These are phyloP conservation scores for Escovopsis sp. DNA, from an alignment of 2,329 filamentous ascomycete genomes.

Conservation along the genomic window DNA sequence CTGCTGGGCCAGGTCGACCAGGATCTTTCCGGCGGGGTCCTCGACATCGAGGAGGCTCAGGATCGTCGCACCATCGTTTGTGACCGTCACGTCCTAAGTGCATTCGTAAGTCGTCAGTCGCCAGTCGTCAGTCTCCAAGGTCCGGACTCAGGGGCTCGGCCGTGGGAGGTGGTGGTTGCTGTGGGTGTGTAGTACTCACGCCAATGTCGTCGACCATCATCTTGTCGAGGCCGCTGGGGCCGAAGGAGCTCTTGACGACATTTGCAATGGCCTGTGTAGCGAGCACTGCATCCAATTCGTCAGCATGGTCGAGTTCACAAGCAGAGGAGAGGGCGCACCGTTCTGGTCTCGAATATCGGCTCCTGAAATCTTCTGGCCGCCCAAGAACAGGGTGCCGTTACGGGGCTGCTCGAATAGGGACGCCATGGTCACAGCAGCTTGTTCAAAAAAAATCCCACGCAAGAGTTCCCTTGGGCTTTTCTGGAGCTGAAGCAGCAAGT, in stretches of 20 bases:
- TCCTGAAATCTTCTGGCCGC: constrained; percentile 93
- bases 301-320: constrained; percentile 5
- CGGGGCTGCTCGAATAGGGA: constrained; percentile 92
- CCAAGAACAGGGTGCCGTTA: constrained; percentile 92
- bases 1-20: constrained; percentile 94
- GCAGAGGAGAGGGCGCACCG: constrained; percentile 34
- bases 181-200: constrained; percentile 32
- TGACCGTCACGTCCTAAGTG: constrained; percentile 82
- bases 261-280: constrained; percentile 96
- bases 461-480: constrained; percentile 2
- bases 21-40: constrained; percentile 94
- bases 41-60: constrained; percentile 90
- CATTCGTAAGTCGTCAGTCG: background rate
- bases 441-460: constrained; percentile 2
- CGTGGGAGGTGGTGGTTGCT: too few relatives aligned
- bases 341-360: constrained; percentile 96
- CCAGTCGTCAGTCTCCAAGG: too few relatives aligned
- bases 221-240: constrained; percentile 92
- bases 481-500: background rate
- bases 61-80: constrained; percentile 96
- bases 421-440: constrained; percentile 49
- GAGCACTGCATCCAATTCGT: constrained; percentile 43
- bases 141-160: too few relatives aligned
- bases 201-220: constrained; percentile 99
- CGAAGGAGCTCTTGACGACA: constrained; percentile 98